Conservation (phyloP, 73 alveolate genomes). For the Breviolum minutum region DNA sequence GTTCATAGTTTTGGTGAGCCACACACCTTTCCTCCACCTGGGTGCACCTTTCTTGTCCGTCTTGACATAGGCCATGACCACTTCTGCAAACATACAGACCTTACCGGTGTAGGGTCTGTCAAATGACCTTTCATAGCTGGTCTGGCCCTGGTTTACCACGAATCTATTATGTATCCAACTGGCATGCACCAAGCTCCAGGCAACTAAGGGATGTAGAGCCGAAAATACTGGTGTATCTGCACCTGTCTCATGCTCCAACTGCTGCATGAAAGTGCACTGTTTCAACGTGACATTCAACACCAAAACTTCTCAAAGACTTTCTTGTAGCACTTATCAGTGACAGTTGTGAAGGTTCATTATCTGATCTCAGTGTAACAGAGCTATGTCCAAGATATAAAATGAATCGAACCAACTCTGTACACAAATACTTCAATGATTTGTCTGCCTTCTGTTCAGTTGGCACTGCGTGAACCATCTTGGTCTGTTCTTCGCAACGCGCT, state of each 20-base stretch:
- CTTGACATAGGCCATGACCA: not conserved
- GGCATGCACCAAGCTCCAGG: not conserved
- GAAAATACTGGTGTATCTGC: not conserved
- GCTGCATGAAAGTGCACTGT: not conserved
- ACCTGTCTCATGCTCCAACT: not conserved
- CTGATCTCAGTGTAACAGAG: not conserved
- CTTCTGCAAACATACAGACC: not conserved
- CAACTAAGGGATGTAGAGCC: not conserved
- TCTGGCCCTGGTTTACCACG: not conserved
- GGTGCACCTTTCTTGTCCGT: not conserved
- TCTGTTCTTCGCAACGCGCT: too few species aligned
- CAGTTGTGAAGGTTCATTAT: not conserved
- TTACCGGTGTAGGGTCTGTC: not conserved
- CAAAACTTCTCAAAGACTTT: not conserved
- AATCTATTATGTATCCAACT: not conserved
- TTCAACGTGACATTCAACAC: not conserved
- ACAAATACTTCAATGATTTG: not conserved
- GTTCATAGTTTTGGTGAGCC: not conserved
- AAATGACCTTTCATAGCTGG: not conserved
- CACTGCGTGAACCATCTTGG: not conserved
- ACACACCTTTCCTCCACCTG: not conserved
- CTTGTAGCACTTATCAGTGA: not conserved
- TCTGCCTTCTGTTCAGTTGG: not conserved
- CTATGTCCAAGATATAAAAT: not conserved
- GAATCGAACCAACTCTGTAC: not conserved